Conservation (phyloP, 148 eudicot genomes). For the Linanthus parryae region DNA sequence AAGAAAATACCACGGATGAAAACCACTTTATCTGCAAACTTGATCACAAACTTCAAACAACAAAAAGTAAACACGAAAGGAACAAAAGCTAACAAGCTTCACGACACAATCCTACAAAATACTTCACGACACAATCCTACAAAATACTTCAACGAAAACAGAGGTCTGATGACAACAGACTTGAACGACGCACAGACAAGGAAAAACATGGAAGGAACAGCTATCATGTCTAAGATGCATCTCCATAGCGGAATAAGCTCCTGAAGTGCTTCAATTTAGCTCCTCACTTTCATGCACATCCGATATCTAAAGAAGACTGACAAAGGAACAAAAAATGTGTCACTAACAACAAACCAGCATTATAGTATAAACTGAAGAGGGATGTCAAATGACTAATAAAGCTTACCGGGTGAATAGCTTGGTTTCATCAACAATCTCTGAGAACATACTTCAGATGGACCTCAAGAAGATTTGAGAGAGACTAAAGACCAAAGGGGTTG, state of each 20-base stretch:
- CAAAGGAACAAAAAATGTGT: background rate
- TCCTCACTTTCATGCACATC: slow-evolving; percentile 3
- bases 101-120: background rate
- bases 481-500: background rate
- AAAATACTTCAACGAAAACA: background rate
- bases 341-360: background rate
- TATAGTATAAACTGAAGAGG: background rate
- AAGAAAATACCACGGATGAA: too few species aligned
- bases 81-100: too few species aligned
- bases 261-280: slow-evolving; percentile 8
- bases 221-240: background rate
- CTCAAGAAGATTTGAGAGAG: slow-evolving; percentile 1
- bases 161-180: background rate
- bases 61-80: too few species aligned
- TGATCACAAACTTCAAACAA: too few species aligned
- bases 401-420: slow-evolving; percentile 28
- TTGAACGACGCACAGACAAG: background rate
- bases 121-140: background rate
- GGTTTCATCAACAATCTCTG: slow-evolving; percentile 25
- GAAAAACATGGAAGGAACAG: background rate
- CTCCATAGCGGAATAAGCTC: slow-evolving; percentile 9
- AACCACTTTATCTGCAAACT: too few species aligned
- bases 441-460: background rate
- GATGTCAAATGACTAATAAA: background rate
- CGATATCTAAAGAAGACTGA: background rate